Evolutionary conservation across 169 alveolate species (phyloP), one percentile per base, ranked within the genome.

Genomic region (Eimeria tenella): DNA sequence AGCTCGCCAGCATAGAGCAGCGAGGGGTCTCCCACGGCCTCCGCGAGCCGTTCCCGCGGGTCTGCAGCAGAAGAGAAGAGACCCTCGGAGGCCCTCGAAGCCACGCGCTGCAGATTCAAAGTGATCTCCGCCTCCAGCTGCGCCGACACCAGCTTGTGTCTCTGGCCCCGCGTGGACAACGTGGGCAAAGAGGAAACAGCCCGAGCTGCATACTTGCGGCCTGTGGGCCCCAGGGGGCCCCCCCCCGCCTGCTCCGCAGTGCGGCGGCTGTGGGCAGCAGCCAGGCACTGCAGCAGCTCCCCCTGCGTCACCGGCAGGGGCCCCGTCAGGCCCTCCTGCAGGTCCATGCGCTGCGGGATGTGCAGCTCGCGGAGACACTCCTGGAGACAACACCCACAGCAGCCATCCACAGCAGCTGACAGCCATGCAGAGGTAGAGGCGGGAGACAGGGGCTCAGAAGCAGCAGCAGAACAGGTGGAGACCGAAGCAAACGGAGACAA

Each of bases 311-410:
- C 63, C 53, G 86, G 86, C 31, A 75, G 86, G 42, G 86, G 31
- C 65, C 65, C 86, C 31, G 49, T n/a, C 65, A 11, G 65, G 25
- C 31, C 62, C 63, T 75, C 86, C 25, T 50, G 86, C 21, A 25
- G 3, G 62, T 75, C 86, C 65, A 31, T 75, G 8, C 86, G 53
- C 77, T 88, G 94, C 31, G 73, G 87, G 21, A 73, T 25, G 25
- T 88, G 94, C 50, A 88, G 87, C 87, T 88, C 94, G 49, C 81
- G 87, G n/a, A 88, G 79, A 50, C 94, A 88, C 21, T 88, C 94
- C 94, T 88, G 63, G 79, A 17, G 42, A 23, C 79, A 17, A 68
- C 13, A 8, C 79, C 23, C 15, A 13, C 49, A 68, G n/a, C 42
- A n/a, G 11, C 79, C 42, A 23, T 68, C 23, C 50, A 13, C 79